Evolutionary conservation across 495 filamentous ascomycete species (phyloP).

Genomic region (Penicillium soppii): DNA sequence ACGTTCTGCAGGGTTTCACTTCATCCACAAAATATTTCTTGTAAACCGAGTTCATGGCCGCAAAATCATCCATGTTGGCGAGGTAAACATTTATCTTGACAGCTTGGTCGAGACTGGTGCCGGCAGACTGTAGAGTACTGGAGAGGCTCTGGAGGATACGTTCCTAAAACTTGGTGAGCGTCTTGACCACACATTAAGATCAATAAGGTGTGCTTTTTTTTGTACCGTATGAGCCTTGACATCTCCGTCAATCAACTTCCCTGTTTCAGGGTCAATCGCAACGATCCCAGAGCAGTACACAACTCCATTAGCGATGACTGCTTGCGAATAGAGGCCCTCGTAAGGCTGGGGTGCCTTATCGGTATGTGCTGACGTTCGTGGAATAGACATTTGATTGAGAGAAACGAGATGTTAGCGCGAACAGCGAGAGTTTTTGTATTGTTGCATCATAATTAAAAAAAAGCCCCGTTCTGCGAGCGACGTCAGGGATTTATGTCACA

Average conservation of each 20-base stretch:
- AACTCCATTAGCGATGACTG: conserved; percentile 55
- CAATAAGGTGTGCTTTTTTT: conserved; percentile 18
- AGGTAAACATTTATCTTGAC: conserved; percentile 72
- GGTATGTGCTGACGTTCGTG: too few species aligned
- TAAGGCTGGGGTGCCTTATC: conserved; percentile 53
- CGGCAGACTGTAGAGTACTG: conserved; percentile 62
- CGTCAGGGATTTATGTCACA: too few species aligned
- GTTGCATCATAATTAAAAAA: too few species aligned
- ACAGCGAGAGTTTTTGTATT: too few species aligned
- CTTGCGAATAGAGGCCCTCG: conserved; percentile 53
- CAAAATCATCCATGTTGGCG: conserved; percentile 67
- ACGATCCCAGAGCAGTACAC: conserved; percentile 57
- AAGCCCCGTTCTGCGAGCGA: too few species aligned
- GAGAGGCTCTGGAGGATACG: conserved; percentile 62
- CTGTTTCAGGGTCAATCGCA: conserved; percentile 44
- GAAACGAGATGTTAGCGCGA: too few species aligned
- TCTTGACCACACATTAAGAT: too few species aligned
- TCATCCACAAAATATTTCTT: conserved; percentile 56
- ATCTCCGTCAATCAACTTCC: conserved; percentile 46
- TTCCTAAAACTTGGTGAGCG: too few species aligned
- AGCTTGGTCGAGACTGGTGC: conserved; percentile 60
- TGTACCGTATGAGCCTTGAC: conserved; percentile 50
- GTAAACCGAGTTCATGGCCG: conserved; percentile 62
- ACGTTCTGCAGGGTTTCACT: conserved; percentile 59
- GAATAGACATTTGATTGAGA: too few species aligned